phyloP scores from a whole-genome alignment of 208 protist species.

The Histomonas meleagridis region DNA sequence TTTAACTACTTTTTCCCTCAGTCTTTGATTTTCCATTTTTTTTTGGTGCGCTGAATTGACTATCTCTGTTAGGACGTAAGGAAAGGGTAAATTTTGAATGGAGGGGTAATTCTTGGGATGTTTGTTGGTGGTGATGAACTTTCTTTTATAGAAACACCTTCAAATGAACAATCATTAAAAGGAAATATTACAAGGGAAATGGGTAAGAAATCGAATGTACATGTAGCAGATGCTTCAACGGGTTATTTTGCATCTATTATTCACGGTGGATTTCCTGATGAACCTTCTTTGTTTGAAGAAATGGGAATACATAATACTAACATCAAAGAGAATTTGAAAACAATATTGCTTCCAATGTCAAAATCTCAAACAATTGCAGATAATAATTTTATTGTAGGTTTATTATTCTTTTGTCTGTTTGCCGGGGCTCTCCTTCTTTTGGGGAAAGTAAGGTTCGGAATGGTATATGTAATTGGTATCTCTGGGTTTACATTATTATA shows the following conservation, averaged over 20 bases:
- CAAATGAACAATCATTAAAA: too few relatives aligned
- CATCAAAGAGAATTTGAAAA: not conserved
- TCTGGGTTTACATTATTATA: not conserved
- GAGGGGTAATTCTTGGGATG: too few relatives aligned
- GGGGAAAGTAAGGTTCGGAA: not conserved
- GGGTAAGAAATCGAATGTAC: too few relatives aligned
- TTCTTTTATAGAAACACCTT: too few relatives aligned
- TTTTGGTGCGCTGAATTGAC: too few relatives aligned
- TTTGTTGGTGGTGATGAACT: too few relatives aligned
- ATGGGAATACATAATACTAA: conserved; percentile 22
- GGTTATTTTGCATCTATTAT: not conserved
- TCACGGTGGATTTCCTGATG: conserved; percentile 5
- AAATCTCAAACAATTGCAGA: not conserved
- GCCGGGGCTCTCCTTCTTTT: not conserved
- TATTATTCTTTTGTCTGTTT: not conserved
- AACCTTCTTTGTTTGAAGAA: conserved; percentile 17
- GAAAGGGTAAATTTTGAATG: too few relatives aligned
- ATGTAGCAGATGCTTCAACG: too few relatives aligned
- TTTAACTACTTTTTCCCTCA: not conserved
- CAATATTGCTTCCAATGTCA: not conserved
- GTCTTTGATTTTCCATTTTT: too few relatives aligned
- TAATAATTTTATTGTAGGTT: not conserved
- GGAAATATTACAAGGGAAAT: too few relatives aligned
- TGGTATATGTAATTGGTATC: not conserved
- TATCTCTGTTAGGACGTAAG: too few relatives aligned